Conservation (phyloP, 495 filamentous ascomycete species). For the Xylaria cubensis region DNA sequence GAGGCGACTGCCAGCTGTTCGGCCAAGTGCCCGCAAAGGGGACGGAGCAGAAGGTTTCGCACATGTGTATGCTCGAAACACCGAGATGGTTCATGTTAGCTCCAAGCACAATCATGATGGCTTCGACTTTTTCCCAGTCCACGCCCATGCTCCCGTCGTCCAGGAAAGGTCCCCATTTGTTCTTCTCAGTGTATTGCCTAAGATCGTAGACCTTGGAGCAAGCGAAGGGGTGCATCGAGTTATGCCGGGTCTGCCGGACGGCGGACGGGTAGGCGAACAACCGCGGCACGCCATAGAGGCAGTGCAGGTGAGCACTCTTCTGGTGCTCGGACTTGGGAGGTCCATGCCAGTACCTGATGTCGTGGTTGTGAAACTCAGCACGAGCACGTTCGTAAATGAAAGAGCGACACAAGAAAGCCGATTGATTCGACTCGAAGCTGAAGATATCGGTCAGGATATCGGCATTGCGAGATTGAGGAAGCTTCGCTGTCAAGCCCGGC, state of each 20-base stretch:
- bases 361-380: conserved; percentile 27
- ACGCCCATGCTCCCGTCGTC: conserved; percentile 58
- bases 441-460: conserved; percentile 54
- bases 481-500: conserved; percentile 32
- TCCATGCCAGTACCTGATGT: conserved; percentile 12
- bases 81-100: conserved; percentile 58
- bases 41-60: conserved; percentile 54
- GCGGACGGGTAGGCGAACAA: conserved; percentile 32
- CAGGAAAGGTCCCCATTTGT: conserved; percentile 68
- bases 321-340: conserved; percentile 48
- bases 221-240: conserved; percentile 59
- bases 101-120: conserved; percentile 65
- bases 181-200: conserved; percentile 61
- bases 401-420: conserved; percentile 58
- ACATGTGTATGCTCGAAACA: conserved; percentile 48
- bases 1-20: conserved; percentile 49
- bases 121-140: conserved; percentile 76
- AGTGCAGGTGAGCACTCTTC: conserved; percentile 67
- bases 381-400: conserved; percentile 58
- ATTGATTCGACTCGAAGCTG: conserved; percentile 43
- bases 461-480: conserved; percentile 52
- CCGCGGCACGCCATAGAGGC: conserved; percentile 62
- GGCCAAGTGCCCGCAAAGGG: conserved; percentile 62
- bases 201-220: conserved; percentile 69
- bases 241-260: conserved; percentile 35